A percentile compares a stretch with the other conserved stretches of the same genome.
phyloP scores from a whole-genome alignment of 2,329 filamentous ascomycete genomes.

The Graphiopsis chlorocephala region DNA sequence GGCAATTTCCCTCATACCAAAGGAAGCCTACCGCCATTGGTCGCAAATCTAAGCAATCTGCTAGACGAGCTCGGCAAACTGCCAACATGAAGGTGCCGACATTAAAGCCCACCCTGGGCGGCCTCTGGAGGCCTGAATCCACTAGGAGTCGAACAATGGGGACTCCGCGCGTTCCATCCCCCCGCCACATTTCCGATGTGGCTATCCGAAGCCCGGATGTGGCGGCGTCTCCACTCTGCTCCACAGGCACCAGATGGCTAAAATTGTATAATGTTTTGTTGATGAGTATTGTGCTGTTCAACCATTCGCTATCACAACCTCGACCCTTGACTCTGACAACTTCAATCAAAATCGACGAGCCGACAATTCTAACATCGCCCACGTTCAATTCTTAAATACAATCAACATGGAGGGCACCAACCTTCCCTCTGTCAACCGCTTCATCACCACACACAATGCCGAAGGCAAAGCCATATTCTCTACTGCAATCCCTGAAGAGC shows the following conservation, averaged over 20 bases:
- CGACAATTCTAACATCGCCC: background rate
- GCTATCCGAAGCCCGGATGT: background rate
- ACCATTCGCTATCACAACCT: background rate
- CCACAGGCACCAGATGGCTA: background rate
- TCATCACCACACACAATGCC: conserved; percentile 31
- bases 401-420: conserved; percentile 6
- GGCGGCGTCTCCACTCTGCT: background rate
- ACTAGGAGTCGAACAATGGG: background rate
- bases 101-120: background rate
- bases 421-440: conserved; percentile 7
- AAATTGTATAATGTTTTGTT: background rate
- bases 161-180: background rate
- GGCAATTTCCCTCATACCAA: conserved; percentile 42
- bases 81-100: background rate
- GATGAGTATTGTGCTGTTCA: background rate
- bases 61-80: conserved; percentile 51
- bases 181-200: conserved; percentile 4
- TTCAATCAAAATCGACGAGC: background rate
- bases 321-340: background rate
- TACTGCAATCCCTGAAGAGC: conserved; percentile 23
- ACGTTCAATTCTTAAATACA: background rate
- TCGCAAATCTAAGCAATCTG: conserved; percentile 63
- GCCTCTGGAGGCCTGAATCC: background rate
- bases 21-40: conserved; percentile 52
- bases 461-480: conserved; percentile 32